A percentile compares a stretch with the other conserved stretches of the same genome.
Evolutionary conservation across 108 stramenopile genomes (phyloP).

Genomic region (Stephanodiscus triporus): DNA sequence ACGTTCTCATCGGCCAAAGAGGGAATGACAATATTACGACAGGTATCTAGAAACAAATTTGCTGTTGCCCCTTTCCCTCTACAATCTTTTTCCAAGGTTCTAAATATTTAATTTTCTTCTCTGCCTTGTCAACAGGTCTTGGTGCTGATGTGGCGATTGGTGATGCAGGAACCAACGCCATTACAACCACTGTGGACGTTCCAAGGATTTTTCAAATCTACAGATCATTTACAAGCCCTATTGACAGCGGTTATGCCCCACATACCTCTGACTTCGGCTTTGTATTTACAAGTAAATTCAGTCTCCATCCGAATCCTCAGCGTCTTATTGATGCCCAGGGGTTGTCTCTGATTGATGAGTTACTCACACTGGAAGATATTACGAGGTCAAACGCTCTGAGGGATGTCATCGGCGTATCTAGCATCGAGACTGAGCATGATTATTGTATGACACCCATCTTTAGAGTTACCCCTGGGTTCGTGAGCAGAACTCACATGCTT

Average conservation of each 20-base stretch:
- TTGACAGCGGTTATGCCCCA: slow-evolving; percentile 16
- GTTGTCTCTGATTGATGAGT: slow-evolving; percentile 22
- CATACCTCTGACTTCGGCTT: slow-evolving; percentile 19
- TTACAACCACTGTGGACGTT: slow-evolving; percentile 6
- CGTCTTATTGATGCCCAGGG: slow-evolving; percentile 24
- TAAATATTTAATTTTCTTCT: background rate
- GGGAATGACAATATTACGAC: slow-evolving; percentile 29
- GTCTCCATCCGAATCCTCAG: slow-evolving; percentile 31
- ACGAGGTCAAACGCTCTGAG: slow-evolving; percentile 16
- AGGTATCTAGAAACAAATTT: slow-evolving; percentile 8
- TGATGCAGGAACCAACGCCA: slow-evolving; percentile 24
- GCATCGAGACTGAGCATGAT: slow-evolving; percentile 7
- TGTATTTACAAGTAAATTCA: slow-evolving; percentile 19
- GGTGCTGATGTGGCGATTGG: slow-evolving; percentile 29
- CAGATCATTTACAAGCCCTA: slow-evolving; percentile 7
- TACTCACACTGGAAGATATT: slow-evolving; percentile 11
- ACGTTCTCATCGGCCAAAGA: slow-evolving; percentile 43
- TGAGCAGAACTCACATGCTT: slow-evolving; percentile 16
- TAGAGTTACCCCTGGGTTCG: slow-evolving; percentile 22
- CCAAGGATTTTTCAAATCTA: slow-evolving; percentile 36
- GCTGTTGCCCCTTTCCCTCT: background rate
- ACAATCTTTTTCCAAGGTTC: background rate
- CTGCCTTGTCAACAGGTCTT: background rate
- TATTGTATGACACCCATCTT: slow-evolving; percentile 28
- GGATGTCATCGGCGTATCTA: slow-evolving; percentile 18